Percentiles rank a stretch among this genome's conserved stretches.
Evolutionary conservation across 1,139 yeast genomes (phyloP).

Genomic region (Schwanniomyces etchellsii): DNA sequence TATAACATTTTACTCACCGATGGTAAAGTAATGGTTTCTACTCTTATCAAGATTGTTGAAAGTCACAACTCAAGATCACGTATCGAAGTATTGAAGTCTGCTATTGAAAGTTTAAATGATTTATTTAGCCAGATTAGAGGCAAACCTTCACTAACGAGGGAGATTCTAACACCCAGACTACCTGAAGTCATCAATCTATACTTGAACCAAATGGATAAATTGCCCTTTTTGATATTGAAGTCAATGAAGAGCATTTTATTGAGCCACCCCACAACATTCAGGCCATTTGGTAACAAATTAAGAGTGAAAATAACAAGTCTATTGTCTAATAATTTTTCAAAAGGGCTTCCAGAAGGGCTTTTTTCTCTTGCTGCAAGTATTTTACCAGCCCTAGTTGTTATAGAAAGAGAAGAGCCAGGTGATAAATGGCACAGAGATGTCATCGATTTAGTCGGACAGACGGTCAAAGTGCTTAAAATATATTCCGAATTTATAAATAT

Average conservation of each 20-base stretch:
- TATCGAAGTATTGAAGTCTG: slow-evolving; percentile 39
- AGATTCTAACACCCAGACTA: slow-evolving; percentile 74
- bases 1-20: slow-evolving; percentile 52
- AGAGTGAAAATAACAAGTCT: slow-evolving; percentile 38
- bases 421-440: slow-evolving; percentile 43
- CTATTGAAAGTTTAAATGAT: slow-evolving; percentile 42
- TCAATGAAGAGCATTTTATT: slow-evolving; percentile 46
- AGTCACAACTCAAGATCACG: slow-evolving; percentile 38
- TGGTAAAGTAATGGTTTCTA: slow-evolving; percentile 53
- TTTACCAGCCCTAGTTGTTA: slow-evolving; percentile 54
- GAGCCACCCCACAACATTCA: slow-evolving; percentile 71
- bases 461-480: slow-evolving; percentile 45
- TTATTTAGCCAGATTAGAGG: slow-evolving; percentile 61
- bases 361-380: slow-evolving; percentile 41
- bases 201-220: slow-evolving; percentile 35
- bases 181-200: slow-evolving; percentile 55
- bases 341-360: slow-evolving; percentile 29
- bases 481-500: slow-evolving; percentile 56
- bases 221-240: slow-evolving; percentile 39
- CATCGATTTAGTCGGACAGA: slow-evolving; percentile 35
- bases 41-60: slow-evolving; percentile 53
- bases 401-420: slow-evolving; percentile 49
- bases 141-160: slow-evolving; percentile 81
- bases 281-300: slow-evolving; percentile 68
- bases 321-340: slow-evolving; percentile 23